phyloP scores from a whole-genome alignment of 352 stramenopile species.

The Elongisporangium anandrum region DNA sequence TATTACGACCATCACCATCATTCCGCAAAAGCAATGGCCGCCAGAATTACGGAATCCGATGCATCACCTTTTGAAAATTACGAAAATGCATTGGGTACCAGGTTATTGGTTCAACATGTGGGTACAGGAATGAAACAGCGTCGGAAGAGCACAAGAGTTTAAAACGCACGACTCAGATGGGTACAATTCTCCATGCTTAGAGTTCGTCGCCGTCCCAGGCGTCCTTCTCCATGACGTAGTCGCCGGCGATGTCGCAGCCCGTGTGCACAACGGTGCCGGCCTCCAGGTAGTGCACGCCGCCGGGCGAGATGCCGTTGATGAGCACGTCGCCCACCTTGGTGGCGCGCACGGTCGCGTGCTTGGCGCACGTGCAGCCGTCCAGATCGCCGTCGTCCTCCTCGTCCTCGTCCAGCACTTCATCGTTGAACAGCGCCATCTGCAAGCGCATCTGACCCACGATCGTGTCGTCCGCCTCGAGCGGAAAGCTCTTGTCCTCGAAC shows the following conservation, averaged over 20 bases:
- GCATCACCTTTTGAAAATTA: constrained; percentile 1
- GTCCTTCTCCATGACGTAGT: constrained; percentile 80
- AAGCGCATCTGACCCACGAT: constrained; percentile 72
- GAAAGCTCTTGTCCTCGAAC: constrained; percentile 72
- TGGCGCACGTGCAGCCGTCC: constrained; percentile 51
- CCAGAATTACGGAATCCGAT: constrained; percentile 1
- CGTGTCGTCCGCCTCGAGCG: constrained; percentile 67
- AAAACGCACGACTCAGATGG: not conserved
- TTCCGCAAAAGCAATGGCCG: not conserved
- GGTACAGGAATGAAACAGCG: not conserved
- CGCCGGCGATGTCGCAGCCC: constrained; percentile 51
- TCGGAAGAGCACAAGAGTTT: not conserved
- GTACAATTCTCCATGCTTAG: constrained; percentile 12
- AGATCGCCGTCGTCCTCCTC: constrained; percentile 58
- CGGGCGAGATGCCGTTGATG: constrained; percentile 65
- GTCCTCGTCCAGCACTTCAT: constrained; percentile 65
- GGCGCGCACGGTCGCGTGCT: constrained; percentile 34
- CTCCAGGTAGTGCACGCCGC: constrained; percentile 68
- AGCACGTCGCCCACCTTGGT: constrained; percentile 74
- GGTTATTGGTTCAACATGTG: not conserved
- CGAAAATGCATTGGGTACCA: not conserved
- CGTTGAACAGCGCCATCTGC: constrained; percentile 74
- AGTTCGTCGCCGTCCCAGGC: constrained; percentile 65
- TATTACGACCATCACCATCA: not conserved
- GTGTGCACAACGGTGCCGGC: constrained; percentile 60